phyloP scores from a whole-genome alignment of 2,329 filamentous ascomycete species.

The Epichloe aotearoae region DNA sequence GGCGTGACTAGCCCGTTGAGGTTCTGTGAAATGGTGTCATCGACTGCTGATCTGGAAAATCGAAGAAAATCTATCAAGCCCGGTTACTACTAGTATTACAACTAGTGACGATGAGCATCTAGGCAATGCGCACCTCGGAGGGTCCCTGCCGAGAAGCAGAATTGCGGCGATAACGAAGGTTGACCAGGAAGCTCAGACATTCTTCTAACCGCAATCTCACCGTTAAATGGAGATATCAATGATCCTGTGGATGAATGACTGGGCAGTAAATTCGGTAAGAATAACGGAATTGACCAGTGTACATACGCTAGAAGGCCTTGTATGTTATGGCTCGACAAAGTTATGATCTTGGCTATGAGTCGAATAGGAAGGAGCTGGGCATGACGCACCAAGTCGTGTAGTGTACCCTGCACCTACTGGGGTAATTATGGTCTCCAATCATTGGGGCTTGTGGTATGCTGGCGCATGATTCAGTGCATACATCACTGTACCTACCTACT shows the following conservation, averaged over 20 bases:
- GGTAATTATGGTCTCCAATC: no score
- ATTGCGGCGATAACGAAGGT: slow-evolving; percentile 54
- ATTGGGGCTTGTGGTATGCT: no score
- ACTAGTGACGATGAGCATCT: background rate
- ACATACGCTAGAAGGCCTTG: background rate
- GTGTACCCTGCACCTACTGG: no score
- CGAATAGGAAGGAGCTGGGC: no score
- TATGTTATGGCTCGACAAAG: no score
- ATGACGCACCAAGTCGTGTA: no score
- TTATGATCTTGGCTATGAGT: no score
- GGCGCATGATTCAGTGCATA: no score
- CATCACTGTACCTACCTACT: no score
- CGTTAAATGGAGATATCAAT: background rate
- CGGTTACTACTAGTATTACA: background rate
- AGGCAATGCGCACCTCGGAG: slow-evolving; percentile 44
- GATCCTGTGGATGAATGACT: background rate
- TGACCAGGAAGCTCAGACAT: slow-evolving; percentile 33
- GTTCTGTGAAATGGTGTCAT: slow-evolving; percentile 88
- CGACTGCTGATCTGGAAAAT: slow-evolving; percentile 68
- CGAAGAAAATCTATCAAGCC: slow-evolving; percentile 66
- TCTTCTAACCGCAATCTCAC: background rate
- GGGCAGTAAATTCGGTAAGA: background rate
- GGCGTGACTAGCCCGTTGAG: slow-evolving; percentile 82
- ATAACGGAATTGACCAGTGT: background rate
- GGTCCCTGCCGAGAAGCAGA: slow-evolving; percentile 61